Evolutionary conservation across 2,329 filamentous ascomycete species (phyloP).

Genomic region (Trichoderma guizhouense): DNA sequence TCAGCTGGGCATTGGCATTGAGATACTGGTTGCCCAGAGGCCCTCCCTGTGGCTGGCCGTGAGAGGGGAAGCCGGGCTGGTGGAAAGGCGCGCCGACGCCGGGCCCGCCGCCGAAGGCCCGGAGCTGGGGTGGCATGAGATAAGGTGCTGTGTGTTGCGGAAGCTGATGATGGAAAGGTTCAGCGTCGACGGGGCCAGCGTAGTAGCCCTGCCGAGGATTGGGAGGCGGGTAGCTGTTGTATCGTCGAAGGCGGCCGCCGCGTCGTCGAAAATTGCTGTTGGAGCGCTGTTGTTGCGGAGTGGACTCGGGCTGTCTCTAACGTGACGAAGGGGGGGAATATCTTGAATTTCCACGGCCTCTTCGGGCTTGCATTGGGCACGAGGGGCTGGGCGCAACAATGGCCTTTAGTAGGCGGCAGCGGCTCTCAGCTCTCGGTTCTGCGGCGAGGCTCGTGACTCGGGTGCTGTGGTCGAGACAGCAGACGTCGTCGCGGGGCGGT

Average conservation of each 20-base stretch:
- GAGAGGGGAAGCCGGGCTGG: constrained; percentile 50
- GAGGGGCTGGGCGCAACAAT: neutral
- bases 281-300: neutral
- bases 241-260: neutral
- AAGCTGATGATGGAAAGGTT: neutral
- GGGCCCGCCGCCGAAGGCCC: constrained; percentile 38
- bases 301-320: constrained; percentile 26
- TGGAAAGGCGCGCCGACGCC: constrained; percentile 40
- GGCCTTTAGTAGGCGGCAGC: neutral
- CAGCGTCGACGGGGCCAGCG: neutral
- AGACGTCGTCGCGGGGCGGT: neutral
- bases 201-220: neutral
- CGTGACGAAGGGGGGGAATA: constrained; percentile 25
- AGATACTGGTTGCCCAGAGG: constrained; percentile 69
- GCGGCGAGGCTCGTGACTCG: neutral
- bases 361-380: constrained; percentile 22
- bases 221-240: neutral
- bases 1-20: constrained; percentile 63
- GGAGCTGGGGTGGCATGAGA: constrained; percentile 38
- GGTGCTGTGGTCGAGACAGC: neutral
- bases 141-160: neutral
- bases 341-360: constrained; percentile 20
- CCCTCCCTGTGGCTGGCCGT: constrained; percentile 48
- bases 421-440: neutral
- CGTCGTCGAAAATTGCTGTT: neutral